Evolutionary conservation across 208 protist species (phyloP), one percentile per base, ranked within the genome.

Genomic region (Acanthamoeba divionensis): DNA sequence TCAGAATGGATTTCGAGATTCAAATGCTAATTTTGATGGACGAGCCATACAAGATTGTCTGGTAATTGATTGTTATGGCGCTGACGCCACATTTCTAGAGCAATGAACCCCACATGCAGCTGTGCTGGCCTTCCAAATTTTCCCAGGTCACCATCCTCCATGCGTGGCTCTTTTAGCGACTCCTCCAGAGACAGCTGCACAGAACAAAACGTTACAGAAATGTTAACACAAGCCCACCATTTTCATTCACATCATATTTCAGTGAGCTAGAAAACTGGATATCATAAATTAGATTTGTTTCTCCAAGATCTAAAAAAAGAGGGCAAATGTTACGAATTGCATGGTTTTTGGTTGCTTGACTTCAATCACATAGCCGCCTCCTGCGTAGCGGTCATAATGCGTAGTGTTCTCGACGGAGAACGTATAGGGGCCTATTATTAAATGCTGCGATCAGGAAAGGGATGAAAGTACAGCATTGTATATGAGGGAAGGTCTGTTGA

Each of bases 331-430:
- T 62, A 75, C 31, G 41, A n/a, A 13, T 75, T 52, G 29, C 80
- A 98, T 65, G 5, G 50, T 63, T 8, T 92, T 75, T 15, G 94
- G 73, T 65, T 94, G 94, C 93, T 98, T 98, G 7, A 97, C 97
- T 10, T 97, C 96, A 90, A 96, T 96, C 44, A 98, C 92, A 93
- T 98, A 97, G 60, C 97, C 95, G 31, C 91, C 75, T 12, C 71
- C 52, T 7, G 50, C 52, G 48, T 95, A 95, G 4, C 9, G 4
- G 13, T 48, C 8, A 50, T 90, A 91, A 21, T 18, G 15, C 29
- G 85, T 60, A 15, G 77, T 93, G 65, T 95, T 90, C 47, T 47
- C 89, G 29, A 96, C 93, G 31, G 54, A 85, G 66, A 96, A 96
- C 12, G 75, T 93, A 54, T 89, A 93, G 0, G 91, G 92, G 12